Base-by-base conservation (phyloP, 2,329 filamentous ascomycete species). In the Akanthomyces muscarius region DNA sequence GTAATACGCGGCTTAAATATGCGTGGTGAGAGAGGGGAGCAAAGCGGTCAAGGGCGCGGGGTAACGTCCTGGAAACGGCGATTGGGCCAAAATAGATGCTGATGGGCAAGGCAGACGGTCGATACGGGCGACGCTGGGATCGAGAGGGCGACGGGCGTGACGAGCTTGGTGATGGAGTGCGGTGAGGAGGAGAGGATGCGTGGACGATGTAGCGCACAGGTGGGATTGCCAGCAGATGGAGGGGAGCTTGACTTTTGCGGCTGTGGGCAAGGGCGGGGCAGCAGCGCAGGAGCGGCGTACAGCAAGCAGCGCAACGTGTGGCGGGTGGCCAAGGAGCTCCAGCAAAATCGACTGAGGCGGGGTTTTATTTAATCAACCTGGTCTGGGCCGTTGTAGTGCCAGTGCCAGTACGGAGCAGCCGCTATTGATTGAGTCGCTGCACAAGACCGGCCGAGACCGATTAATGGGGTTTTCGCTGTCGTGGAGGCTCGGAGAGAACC, bases 191-290 rank as follows among this genome's bases (percentile, higher is more conserved):
- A 48, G 44, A 54, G 30, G 50, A 61, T 61, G 59, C 59, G 48
- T 45, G 51, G 59, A 25, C 51, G 42, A 61, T 55, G 42, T 30
- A 51, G 50, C 41, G 52, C 58, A 23, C 11, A 33, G 36, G 58
- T 53, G 50, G 58, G 41, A 53, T 61, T 21, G 45, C 21, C 14
- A 53, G 48, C 23, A 38, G 42, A 61, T 61, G 23, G 59, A 55
- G 59, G 59, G 59, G 59, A 61, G 59, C 59, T 61, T 55, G 50
- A 52, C 51, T 55, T 47, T 61, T 54, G 59, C 51, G 59, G 48
- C 58, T 61, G 59, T 61, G 59, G 59, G 28, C 50, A 53, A 53
- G 52, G 58, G 58, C 58, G 48, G 58, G 58, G 58, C 58, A 61
- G 36, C 58, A 38, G 25, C 36, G 33, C 30, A 18, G 28, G 38